Base-by-base conservation (phyloP, 192 early-diverging fungal genomes). In the Coemansia sp. region DNA sequence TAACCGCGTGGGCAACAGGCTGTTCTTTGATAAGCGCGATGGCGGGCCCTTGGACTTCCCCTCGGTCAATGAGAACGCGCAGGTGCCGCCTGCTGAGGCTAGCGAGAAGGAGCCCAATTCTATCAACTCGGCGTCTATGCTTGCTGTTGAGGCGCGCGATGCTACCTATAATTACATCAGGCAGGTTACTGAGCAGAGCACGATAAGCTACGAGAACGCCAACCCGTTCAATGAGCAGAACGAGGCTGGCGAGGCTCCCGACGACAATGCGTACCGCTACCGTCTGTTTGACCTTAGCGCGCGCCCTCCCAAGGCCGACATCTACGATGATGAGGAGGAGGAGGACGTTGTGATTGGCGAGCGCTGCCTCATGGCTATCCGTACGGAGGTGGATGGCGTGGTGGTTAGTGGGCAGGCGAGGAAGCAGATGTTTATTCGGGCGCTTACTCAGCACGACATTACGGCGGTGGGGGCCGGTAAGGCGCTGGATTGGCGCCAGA, bases 1-100 rank as follows among this genome's bases (percentile, higher is more conserved):
- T 57, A 93, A 86, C 69, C 93, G 94, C 66, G 82, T 84, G 11
- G 88, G 86, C 58, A 89, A 88, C 69, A 88, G 91, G 77, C 78
- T 99, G 46, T 89, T 90, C 74, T 85, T 99, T 46, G 97, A 99
- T 77, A 97, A 95, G 84, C 87, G 97, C 46, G 85, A 88, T 36
- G 92, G 91, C 51, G 92, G 93, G 13, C 65, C 74, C 6, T n/a
- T 86, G 68, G 95, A 99, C 76, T 91, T 90, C 63, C 79, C 92
- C 5, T 89, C 91, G 40, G 97, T 99, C 39, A 97, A 99, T 74
- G 97, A 99, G 77, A 98, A 97, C 83, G 92, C 95, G 9, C 77
- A 78, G 8, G 93, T 95, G 62, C 94, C 94, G 14, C 96, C 97
- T 20, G 83, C 91, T 23, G 97, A 99, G 62, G 74, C 80, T n/a